Conservation (phyloP, 805 yeast species). For the Cyberlindnera mrakii region DNA sequence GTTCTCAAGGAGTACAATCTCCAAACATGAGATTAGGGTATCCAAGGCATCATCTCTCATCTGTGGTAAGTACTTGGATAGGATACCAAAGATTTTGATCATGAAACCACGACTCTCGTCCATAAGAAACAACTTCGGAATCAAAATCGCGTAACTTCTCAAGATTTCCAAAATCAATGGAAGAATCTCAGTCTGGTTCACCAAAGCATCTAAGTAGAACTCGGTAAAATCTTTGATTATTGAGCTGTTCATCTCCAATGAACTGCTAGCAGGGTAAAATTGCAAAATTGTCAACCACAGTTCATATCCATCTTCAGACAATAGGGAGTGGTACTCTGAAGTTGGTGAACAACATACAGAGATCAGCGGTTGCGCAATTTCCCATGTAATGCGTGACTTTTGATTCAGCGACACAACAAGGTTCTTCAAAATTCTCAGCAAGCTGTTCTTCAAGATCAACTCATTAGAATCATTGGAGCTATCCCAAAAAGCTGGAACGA, state of each 20-base stretch:
- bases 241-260: constrained; percentile 11
- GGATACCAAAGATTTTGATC: constrained; percentile 37
- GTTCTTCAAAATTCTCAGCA: constrained; percentile 52
- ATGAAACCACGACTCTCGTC: constrained; percentile 29
- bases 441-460: constrained; percentile 42
- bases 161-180: constrained; percentile 56
- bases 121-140: constrained; percentile 33
- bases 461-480: constrained; percentile 38
- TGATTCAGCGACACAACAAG: constrained; percentile 50
- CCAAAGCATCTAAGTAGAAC: constrained; percentile 50
- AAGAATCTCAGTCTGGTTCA: constrained; percentile 68
- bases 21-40: constrained; percentile 48
- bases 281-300: constrained; percentile 71
- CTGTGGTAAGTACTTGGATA: constrained; percentile 47
- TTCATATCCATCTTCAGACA: constrained; percentile 84
- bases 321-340: constrained; percentile 46
- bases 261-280: constrained; percentile 40
- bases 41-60: constrained; percentile 70
- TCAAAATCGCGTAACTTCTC: constrained; percentile 53
- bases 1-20: constrained; percentile 33
- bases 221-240: constrained; percentile 15
- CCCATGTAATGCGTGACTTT: constrained; percentile 42
- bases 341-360: constrained; percentile 54
- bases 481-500: constrained; percentile 81
- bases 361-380: constrained; percentile 61